Evolutionary conservation across 768 basidiomycete species (phyloP).

Genomic region (Candolleomyces efflorescens): DNA sequence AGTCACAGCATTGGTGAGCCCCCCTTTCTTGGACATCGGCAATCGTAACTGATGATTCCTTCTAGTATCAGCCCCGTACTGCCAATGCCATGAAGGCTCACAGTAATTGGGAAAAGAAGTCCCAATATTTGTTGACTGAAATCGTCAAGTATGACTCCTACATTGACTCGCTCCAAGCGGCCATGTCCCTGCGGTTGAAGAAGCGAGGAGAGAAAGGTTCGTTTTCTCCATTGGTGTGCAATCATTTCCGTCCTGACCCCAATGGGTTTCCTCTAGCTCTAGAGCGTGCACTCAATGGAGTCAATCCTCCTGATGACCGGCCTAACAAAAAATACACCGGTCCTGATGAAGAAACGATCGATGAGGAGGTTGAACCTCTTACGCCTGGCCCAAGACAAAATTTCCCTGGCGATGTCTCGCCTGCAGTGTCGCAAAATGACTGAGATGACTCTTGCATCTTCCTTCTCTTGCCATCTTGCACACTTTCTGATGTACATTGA

Average conservation of each 20-base stretch:
- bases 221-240: slow-evolving; percentile 2
- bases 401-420: background rate
- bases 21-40: background rate
- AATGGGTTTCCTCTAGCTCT: slow-evolving; percentile 18
- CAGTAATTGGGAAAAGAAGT: slow-evolving; percentile 91
- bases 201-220: slow-evolving; percentile 83
- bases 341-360: slow-evolving; percentile 28
- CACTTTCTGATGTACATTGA: slow-evolving; percentile 1
- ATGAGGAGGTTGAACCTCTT: slow-evolving; percentile 28
- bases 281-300: slow-evolving; percentile 30
- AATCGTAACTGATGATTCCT: slow-evolving; percentile 11
- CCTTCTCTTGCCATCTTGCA: background rate
- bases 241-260: slow-evolving; percentile 2
- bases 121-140: slow-evolving; percentile 84
- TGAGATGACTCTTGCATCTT: background rate
- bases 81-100: slow-evolving; percentile 71
- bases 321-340: slow-evolving; percentile 28
- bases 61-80: slow-evolving; percentile 78
- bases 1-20: slow-evolving; percentile 71
- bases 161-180: slow-evolving; percentile 81
- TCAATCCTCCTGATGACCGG: slow-evolving; percentile 23
- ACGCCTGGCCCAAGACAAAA: slow-evolving; percentile 22
- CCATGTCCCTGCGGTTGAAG: slow-evolving; percentile 81
- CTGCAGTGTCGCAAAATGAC: background rate
- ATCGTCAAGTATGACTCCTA: slow-evolving; percentile 96